Evolutionary conservation across 78 protist species (phyloP).

Genomic region (Dictyostelium firmibasis): DNA sequence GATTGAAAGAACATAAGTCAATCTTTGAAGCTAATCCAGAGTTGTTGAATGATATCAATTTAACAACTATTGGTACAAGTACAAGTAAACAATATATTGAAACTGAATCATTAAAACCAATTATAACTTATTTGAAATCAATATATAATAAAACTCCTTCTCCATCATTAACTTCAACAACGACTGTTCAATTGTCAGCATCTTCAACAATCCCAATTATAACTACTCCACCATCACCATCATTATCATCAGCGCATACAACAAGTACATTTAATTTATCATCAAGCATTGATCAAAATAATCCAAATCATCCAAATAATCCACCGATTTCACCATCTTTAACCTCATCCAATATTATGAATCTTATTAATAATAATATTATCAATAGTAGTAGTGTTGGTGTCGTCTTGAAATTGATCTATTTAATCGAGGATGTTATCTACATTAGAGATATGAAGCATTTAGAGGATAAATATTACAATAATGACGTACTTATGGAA

Average conservation of each 20-base stretch:
- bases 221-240: neutral
- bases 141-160: constrained; percentile 19
- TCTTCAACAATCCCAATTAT: neutral
- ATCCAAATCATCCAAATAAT: constrained; percentile 4
- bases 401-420: neutral
- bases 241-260: neutral
- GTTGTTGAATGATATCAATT: neutral
- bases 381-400: neutral
- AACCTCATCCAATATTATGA: neutral
- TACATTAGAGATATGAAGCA: constrained; percentile 63
- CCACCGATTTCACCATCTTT: neutral
- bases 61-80: neutral
- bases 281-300: neutral
- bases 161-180: neutral
- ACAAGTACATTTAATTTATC: neutral
- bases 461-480: constrained; percentile 43
- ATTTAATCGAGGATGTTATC: constrained; percentile 19
- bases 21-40: neutral
- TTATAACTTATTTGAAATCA: neutral
- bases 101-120: neutral
- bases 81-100: neutral
- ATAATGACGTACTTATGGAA: constrained; percentile 4
- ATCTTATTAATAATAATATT: neutral
- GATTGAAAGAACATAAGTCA: neutral
- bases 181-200: neutral